Evolutionary conservation across 2,329 filamentous ascomycete genomes (phyloP), one percentile per base, ranked within the genome.

Genomic region (Fusarium anthophilum): DNA sequence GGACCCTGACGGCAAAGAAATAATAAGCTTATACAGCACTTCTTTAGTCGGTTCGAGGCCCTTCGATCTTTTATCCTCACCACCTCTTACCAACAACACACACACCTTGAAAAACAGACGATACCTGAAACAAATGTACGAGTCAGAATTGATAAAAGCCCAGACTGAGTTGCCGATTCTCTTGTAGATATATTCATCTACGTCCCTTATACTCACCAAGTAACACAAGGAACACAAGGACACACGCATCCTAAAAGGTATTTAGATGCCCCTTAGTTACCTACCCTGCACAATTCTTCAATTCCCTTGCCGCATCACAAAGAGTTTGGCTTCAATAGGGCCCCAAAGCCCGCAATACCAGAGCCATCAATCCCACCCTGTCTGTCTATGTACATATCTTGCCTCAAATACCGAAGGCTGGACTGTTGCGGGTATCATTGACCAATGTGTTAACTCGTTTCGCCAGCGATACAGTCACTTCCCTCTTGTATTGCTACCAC

Each of bases 261-360:
- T 22, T 24, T 22, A 43, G 43, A 43, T 39, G 24, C n/a, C 13
- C 43, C 38, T 30, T 72, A 75, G 32, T 35, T 35, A 35, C 32
- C 32, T 15, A 35, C 72, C 72, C 69, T 74, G 64, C 60, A 73
- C 53, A 39, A 15, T 30, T n/a, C n/a, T 50, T 28, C 20, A 37
- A 47, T 43, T 20, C 15, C 39, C 41, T 51, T 60, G 54, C 53
- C 62, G 45, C 68, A 74, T 74, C 68, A 67, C 68, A 59, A 77
- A 67, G 47, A 57, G 59, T 61, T 66, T 70, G 50, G 44, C 44
- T 64, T 64, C 28, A 50, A 66, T 58, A 43, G 54, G 59, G 65
- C 60, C 60, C 48, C 66, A 75, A 69, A 63, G 55, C 58, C 69
- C 59, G 69, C 66, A 56, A 51, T 50, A 43, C 44, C 62, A 26